phyloP scores from a whole-genome alignment of 1,284 basidiomycete genomes.

The Ustilago trichophora region DNA sequence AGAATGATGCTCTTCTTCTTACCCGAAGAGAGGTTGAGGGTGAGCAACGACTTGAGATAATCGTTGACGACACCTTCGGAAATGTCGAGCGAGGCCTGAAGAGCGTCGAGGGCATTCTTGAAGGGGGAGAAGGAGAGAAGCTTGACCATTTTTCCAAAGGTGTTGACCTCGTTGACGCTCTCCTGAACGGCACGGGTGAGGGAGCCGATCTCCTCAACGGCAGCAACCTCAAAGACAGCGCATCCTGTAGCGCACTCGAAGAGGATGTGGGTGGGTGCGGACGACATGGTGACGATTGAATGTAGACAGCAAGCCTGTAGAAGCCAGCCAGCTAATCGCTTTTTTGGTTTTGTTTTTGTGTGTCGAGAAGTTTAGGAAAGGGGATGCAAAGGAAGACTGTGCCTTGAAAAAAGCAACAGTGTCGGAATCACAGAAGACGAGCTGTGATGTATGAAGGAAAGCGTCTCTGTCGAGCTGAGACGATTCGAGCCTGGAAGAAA shows the following conservation, averaged over 20 bases:
- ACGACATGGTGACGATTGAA: conserved; percentile 52
- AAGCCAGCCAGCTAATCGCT: too few relatives aligned
- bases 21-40: conserved; percentile 82
- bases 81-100: conserved; percentile 95
- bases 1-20: conserved; percentile 83
- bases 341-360: too few relatives aligned
- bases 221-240: conserved; percentile 88
- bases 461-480: conserved; percentile 7
- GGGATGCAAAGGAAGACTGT: too few relatives aligned
- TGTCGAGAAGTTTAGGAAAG: too few relatives aligned
- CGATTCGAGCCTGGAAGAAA: background rate
- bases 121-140: conserved; percentile 93
- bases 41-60: conserved; percentile 84
- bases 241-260: conserved; percentile 96
- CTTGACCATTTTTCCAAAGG: conserved; percentile 93
- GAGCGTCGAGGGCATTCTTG: conserved; percentile 91
- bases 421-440: conserved; percentile 4
- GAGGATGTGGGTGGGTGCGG: conserved; percentile 75
- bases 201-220: conserved; percentile 88
- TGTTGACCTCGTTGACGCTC: conserved; percentile 75
- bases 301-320: conserved; percentile 2
- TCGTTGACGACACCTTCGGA: conserved; percentile 93
- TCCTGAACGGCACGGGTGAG: conserved; percentile 84
- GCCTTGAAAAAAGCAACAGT: conserved; percentile 3
- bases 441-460: conserved; percentile 2